Evolutionary conservation across 2,329 filamentous ascomycete species (phyloP).

Genomic region (Colletotrichum destructivum): DNA sequence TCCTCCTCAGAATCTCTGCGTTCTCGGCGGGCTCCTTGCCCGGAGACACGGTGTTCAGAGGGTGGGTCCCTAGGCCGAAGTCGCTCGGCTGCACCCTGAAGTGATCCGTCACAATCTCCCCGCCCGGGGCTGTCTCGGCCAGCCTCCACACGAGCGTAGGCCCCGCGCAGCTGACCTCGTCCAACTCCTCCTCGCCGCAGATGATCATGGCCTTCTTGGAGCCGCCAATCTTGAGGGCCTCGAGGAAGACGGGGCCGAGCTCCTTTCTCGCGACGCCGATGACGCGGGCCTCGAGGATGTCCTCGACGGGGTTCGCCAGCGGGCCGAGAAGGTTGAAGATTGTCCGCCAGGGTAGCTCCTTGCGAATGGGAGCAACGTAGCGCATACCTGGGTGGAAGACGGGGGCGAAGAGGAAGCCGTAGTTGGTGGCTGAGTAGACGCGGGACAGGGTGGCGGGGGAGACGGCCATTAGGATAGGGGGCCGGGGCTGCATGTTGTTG

Average conservation of each 20-base stretch:
- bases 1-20: constrained; percentile 83
- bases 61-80: constrained; percentile 85
- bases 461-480: constrained; percentile 83
- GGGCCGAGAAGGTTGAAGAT: constrained; percentile 98
- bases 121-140: constrained; percentile 50
- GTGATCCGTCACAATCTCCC: constrained; percentile 73
- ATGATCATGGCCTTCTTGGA: constrained; percentile 89
- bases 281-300: constrained; percentile 87
- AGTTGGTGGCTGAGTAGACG: constrained; percentile 87
- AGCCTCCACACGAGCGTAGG: constrained; percentile 91
- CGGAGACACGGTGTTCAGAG: constrained; percentile 83
- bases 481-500: constrained; percentile 78
- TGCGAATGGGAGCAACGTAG: constrained; percentile 87
- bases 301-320: constrained; percentile 90
- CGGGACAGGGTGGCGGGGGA: constrained; percentile 78
- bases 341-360: constrained; percentile 91
- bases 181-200: constrained; percentile 94
- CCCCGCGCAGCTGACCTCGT: constrained; percentile 95
- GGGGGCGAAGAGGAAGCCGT: constrained; percentile 95
- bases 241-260: constrained; percentile 89
- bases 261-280: constrained; percentile 93
- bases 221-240: constrained; percentile 83
- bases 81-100: constrained; percentile 87
- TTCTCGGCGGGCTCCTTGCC: constrained; percentile 91
- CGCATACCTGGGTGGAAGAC: constrained; percentile 97